These are phyloP conservation scores for Claviceps pusilla DNA, from an alignment of 2,329 filamentous ascomycete genomes.

Conservation along the genomic window DNA sequence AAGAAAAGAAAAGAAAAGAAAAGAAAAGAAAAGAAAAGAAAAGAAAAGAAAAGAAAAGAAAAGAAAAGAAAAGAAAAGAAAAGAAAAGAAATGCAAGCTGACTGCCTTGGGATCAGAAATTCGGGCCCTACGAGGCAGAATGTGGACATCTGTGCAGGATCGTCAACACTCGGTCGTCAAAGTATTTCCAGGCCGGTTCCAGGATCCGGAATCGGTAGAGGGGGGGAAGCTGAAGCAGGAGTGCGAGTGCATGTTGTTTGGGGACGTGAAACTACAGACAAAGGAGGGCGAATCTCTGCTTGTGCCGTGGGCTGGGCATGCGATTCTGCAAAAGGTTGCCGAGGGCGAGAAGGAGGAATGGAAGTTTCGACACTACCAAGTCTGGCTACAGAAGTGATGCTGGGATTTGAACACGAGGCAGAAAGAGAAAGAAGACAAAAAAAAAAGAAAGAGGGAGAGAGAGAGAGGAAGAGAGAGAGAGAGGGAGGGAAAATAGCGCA, in stretches of 20 bases:
- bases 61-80: too few relatives aligned
- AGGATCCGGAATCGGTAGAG: not conserved
- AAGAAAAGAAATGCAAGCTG: too few relatives aligned
- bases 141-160: constrained; percentile 27
- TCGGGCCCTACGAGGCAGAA: constrained; percentile 22
- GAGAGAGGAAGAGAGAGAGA: too few relatives aligned
- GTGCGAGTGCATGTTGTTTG: constrained; percentile 22
- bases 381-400: constrained; percentile 15
- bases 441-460: too few relatives aligned
- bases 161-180: constrained; percentile 27
- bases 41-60: too few relatives aligned
- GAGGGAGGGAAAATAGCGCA: too few relatives aligned
- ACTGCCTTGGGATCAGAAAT: constrained; percentile 20
- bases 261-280: constrained; percentile 14
- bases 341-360: constrained; percentile 12
- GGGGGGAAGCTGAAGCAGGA: constrained; percentile 7
- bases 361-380: constrained; percentile 19
- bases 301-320: constrained; percentile 19
- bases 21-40: too few relatives aligned
- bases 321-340: constrained; percentile 13
- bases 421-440: too few relatives aligned
- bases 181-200: constrained; percentile 26
- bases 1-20: too few relatives aligned
- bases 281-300: constrained; percentile 14
- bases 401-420: too few relatives aligned